These are phyloP conservation scores for Annulohypoxylon bovei DNA, from an alignment of 495 filamentous ascomycete species.

Conservation along the genomic window DNA sequence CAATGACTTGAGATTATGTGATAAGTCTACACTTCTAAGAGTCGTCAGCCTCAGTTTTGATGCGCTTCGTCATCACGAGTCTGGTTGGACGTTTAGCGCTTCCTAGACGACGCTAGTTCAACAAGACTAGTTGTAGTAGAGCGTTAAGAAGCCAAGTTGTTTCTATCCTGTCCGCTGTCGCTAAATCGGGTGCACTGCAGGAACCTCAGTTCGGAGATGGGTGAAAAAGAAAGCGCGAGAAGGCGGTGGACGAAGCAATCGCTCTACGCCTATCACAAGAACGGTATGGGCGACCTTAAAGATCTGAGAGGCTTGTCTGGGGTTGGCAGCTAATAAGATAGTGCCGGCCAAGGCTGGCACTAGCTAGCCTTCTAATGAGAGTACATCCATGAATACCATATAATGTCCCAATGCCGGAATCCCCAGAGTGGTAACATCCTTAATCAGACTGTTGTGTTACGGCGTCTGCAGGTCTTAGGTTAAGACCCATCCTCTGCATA, in stretches of 20 bases:
- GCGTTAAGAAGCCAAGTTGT: slow-evolving; percentile 25
- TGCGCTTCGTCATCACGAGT: slow-evolving; percentile 33
- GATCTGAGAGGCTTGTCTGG: slow-evolving; percentile 15
- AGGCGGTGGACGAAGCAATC: slow-evolving; percentile 31
- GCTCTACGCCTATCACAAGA: slow-evolving; percentile 26
- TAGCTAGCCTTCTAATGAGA: slow-evolving; percentile 13
- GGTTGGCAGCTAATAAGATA: slow-evolving; percentile 12
- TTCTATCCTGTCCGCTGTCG: slow-evolving; percentile 6
- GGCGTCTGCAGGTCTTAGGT: slow-evolving; percentile 35
- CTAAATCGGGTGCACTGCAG: slow-evolving; percentile 37
- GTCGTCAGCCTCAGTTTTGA: slow-evolving; percentile 23
- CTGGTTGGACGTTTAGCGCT: slow-evolving; percentile 18
- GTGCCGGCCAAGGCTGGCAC: slow-evolving; percentile 34
- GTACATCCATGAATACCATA: background rate
- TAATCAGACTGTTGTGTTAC: slow-evolving; percentile 31
- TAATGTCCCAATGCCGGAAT: slow-evolving; percentile 24
- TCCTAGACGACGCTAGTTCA: slow-evolving; percentile 25
- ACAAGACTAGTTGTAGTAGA: slow-evolving; percentile 13
- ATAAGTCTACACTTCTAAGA: slow-evolving; percentile 10
- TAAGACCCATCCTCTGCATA: slow-evolving; percentile 21
- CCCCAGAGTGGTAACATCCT: slow-evolving; percentile 33
- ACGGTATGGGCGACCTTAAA: slow-evolving; percentile 25
- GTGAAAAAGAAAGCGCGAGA: slow-evolving; percentile 37
- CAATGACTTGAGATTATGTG: slow-evolving; percentile 12
- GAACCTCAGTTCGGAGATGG: slow-evolving; percentile 19